phyloP scores from a whole-genome alignment of 495 filamentous ascomycete species.

The Penicillium manginii region DNA sequence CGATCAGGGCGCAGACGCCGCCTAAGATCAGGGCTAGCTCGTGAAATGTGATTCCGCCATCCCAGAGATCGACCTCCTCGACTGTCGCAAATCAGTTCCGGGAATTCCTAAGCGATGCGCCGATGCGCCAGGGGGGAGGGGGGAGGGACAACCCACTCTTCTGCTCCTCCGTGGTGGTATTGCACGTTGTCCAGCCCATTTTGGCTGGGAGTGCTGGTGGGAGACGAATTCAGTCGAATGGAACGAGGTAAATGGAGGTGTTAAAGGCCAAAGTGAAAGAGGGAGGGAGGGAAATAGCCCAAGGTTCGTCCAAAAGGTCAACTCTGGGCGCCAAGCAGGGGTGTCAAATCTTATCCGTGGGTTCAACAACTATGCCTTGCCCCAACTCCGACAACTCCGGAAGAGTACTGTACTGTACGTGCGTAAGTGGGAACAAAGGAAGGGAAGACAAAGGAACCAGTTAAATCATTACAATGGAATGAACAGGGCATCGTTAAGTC shows the following conservation, averaged over 20 bases:
- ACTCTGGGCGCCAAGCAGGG: neutral
- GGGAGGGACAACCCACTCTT: conserved; percentile 38
- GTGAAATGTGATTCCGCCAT: conserved; percentile 54
- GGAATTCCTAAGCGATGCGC: neutral
- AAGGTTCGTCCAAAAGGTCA: too few species aligned
- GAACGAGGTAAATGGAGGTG: conserved; percentile 6
- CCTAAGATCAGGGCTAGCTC: conserved; percentile 50
- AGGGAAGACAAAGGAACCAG: neutral
- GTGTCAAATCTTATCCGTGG: conserved; percentile 18
- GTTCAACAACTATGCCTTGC: too few species aligned
- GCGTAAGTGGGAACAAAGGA: neutral
- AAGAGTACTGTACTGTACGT: neutral
- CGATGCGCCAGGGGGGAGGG: neutral
- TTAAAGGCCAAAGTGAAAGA: conserved; percentile 9
- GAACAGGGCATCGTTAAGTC: too few species aligned
- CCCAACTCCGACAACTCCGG: too few species aligned
- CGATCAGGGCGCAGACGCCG: conserved; percentile 50
- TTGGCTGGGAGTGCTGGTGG: conserved; percentile 23
- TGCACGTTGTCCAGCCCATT: conserved; percentile 57
- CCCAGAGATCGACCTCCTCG: conserved; percentile 49
- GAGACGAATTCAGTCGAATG: neutral
- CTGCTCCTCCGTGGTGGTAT: conserved; percentile 49
- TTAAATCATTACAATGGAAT: neutral
- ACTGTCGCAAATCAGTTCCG: conserved; percentile 29
- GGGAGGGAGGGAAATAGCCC: neutral